Evolutionary conservation across 345 rosid species (phyloP).

Genomic region (Brassica cretica): DNA sequence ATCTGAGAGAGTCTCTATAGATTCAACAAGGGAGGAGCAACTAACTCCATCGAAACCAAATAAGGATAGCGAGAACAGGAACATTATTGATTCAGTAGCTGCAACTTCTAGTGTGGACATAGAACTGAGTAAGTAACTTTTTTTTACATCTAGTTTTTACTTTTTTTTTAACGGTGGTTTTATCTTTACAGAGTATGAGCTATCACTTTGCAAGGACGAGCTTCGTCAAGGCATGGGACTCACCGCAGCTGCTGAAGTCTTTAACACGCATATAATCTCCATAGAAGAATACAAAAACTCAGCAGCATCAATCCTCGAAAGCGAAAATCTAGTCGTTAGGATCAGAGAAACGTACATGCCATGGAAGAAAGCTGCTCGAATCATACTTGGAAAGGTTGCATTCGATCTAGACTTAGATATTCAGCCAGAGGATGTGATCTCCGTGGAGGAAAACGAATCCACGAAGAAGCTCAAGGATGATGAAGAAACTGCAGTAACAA

Average conservation of each 20-base stretch:
- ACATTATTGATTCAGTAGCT: slow-evolving; percentile 40
- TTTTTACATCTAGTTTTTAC: slow-evolving; percentile 9
- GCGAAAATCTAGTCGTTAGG: slow-evolving; percentile 69
- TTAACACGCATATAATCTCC: slow-evolving; percentile 62
- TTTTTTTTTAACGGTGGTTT: slow-evolving; percentile 20
- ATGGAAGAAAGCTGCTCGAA: slow-evolving; percentile 84
- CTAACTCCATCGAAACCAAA: slow-evolving; percentile 37
- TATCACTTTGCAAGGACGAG: slow-evolving; percentile 83
- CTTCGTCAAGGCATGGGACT: slow-evolving; percentile 73
- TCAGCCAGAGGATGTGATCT: slow-evolving; percentile 62
- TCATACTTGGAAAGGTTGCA: slow-evolving; percentile 71
- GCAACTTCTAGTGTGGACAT: slow-evolving; percentile 39
- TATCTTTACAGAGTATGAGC: slow-evolving; percentile 62
- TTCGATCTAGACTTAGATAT: slow-evolving; percentile 68
- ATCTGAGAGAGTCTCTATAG: slow-evolving; percentile 26
- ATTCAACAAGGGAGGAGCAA: slow-evolving; percentile 41
- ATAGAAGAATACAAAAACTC: slow-evolving; percentile 62
- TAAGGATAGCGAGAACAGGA: slow-evolving; percentile 19
- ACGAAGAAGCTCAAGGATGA: slow-evolving; percentile 45
- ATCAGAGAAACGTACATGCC: slow-evolving; percentile 57
- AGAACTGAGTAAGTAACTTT: slow-evolving; percentile 45
- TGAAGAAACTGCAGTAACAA: slow-evolving; percentile 45
- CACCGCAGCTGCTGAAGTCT: slow-evolving; percentile 72
- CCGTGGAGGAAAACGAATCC: slow-evolving; percentile 54
- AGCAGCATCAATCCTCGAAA: slow-evolving; percentile 55